phyloP scores from a whole-genome alignment of 1,284 basidiomycete species.

The Pseudozyma sp. region DNA sequence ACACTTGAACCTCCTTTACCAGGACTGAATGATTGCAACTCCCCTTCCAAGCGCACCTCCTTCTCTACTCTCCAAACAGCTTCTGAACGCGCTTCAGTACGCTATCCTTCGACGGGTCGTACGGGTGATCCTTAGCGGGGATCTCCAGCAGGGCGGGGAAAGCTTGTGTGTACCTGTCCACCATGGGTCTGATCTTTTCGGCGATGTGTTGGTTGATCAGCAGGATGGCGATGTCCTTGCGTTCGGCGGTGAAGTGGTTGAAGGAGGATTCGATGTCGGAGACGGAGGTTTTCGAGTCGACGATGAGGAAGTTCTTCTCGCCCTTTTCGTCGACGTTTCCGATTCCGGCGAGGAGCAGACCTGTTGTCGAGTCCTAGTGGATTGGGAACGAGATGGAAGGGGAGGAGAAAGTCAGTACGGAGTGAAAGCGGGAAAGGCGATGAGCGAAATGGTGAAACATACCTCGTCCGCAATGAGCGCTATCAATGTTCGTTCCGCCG shows the following conservation, averaged over 20 bases:
- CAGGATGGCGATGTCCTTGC: slow-evolving; percentile 67
- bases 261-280: slow-evolving; percentile 65
- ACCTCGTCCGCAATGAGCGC: slow-evolving; percentile 63
- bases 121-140: slow-evolving; percentile 81
- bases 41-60: neutral
- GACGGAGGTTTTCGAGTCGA: slow-evolving; percentile 63
- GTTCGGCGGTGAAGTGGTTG: slow-evolving; percentile 56
- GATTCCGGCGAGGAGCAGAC: slow-evolving; percentile 66
- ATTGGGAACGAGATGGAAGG: neutral
- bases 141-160: slow-evolving; percentile 98
- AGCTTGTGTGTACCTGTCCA: slow-evolving; percentile 93
- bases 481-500: slow-evolving; percentile 57
- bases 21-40: neutral
- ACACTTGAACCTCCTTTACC: too few relatives aligned
- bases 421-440: neutral
- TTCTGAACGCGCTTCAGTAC: slow-evolving; percentile 96
- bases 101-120: slow-evolving; percentile 92
- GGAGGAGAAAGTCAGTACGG: neutral
- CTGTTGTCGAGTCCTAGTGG: slow-evolving; percentile 64
- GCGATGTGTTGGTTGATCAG: slow-evolving; percentile 69
- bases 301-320: slow-evolving; percentile 66
- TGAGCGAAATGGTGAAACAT: slow-evolving; percentile 5
- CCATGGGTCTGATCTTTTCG: slow-evolving; percentile 93
- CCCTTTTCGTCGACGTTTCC: slow-evolving; percentile 65
- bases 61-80: slow-evolving; percentile 15